Percentiles rank a stretch among this genome's conserved stretches.
phyloP scores from a whole-genome alignment of 345 rosid species.

The Salix suchowensis region DNA sequence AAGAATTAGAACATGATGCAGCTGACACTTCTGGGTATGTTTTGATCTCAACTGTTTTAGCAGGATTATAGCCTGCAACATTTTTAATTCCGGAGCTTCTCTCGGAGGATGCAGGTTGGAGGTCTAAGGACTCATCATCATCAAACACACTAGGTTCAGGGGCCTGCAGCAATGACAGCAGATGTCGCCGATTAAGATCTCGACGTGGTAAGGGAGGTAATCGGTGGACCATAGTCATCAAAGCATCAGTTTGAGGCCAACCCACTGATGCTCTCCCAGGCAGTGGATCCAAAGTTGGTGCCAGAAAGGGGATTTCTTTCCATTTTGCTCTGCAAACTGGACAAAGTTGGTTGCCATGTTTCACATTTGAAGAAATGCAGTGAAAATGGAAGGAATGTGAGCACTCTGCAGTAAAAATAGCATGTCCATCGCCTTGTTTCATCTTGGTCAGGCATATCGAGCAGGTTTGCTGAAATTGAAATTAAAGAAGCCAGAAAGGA shows the following conservation, averaged over 20 bases:
- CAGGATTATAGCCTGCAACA: constrained; percentile 24
- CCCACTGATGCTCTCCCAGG: constrained; percentile 40
- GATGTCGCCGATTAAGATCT: constrained; percentile 47
- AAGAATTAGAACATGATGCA: constrained; percentile 40
- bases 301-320: constrained; percentile 88
- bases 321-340: constrained; percentile 89
- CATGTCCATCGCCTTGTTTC: constrained; percentile 84
- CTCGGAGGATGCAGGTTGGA: constrained; percentile 37
- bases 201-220: constrained; percentile 49
- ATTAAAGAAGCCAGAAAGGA: not conserved
- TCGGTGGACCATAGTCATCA: constrained; percentile 46
- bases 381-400: constrained; percentile 94
- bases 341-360: constrained; percentile 79
- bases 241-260: constrained; percentile 53
- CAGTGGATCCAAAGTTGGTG: constrained; percentile 43
- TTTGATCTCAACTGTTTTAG: constrained; percentile 49
- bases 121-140: constrained; percentile 73
- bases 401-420: constrained; percentile 91
- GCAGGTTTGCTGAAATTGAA: constrained; percentile 58
- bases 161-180: constrained; percentile 49
- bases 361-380: constrained; percentile 85
- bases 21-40: constrained; percentile 74
- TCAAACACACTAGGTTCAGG: constrained; percentile 66
- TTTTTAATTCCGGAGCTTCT: constrained; percentile 21
- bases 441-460: constrained; percentile 84